Percentiles rank a stretch among this genome's conserved stretches.
phyloP scores from a whole-genome alignment of 139 green algal species.

The Trebouxia sp. region DNA sequence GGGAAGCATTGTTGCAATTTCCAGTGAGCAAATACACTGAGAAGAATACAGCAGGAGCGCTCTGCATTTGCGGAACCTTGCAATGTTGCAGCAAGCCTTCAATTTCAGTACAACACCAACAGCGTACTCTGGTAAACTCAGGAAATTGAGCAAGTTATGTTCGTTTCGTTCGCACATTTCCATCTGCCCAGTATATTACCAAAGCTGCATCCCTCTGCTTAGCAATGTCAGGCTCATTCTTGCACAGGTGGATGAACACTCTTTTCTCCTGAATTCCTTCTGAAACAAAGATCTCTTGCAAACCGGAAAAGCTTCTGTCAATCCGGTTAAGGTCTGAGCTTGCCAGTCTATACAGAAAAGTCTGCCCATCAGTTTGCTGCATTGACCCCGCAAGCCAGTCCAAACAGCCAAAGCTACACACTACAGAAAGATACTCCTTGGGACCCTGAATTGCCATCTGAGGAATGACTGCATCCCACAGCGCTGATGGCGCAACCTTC shows the following conservation, averaged over 20 bases:
- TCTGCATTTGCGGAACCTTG: too few species aligned
- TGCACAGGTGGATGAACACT: not conserved
- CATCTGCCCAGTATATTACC: not conserved
- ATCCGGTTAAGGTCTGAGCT: not conserved
- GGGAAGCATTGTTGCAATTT: too few species aligned
- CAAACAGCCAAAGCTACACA: conserved; percentile 4
- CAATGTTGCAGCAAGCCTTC: too few species aligned
- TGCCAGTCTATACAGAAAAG: not conserved
- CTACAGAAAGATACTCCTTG: not conserved
- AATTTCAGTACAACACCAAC: too few species aligned
- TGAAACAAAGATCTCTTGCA: not conserved
- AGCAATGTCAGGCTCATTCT: conserved; percentile 11
- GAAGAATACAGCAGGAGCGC: too few species aligned
- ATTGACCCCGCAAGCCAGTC: not conserved
- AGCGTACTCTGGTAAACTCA: too few species aligned
- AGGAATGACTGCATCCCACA: not conserved
- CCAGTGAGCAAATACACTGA: too few species aligned
- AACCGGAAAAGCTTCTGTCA: not conserved
- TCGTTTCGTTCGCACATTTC: too few species aligned
- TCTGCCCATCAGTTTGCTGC: not conserved
- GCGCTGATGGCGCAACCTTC: not conserved
- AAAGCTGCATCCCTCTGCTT: not conserved
- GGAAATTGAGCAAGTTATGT: too few species aligned
- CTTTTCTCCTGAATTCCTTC: not conserved
- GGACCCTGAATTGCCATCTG: not conserved